Evolutionary conservation across 2,329 filamentous ascomycete genomes (phyloP).

Genomic region (Claviceps sorghi): DNA sequence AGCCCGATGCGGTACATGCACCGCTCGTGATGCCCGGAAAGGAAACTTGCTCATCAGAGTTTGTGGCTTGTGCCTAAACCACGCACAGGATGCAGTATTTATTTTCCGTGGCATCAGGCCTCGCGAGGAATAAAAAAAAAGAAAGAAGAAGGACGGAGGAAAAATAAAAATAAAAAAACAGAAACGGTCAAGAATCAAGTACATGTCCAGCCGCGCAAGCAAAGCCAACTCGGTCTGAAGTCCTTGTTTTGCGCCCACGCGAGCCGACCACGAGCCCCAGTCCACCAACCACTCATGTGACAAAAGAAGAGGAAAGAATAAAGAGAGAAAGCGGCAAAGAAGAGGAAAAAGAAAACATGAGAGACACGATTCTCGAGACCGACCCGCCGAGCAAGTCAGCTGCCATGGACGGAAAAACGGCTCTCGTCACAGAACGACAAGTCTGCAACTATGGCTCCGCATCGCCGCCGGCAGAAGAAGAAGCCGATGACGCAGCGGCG

Average conservation of each 20-base stretch:
- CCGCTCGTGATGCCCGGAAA: not conserved
- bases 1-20: too few relatives aligned
- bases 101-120: not conserved
- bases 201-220: not conserved
- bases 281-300: not conserved
- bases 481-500: not conserved
- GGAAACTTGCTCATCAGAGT: not conserved
- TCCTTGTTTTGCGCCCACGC: not conserved
- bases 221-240: not conserved
- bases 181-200: too few relatives aligned
- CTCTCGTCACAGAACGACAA: not conserved
- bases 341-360: too few relatives aligned
- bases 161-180: too few relatives aligned
- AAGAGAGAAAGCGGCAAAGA: too few relatives aligned
- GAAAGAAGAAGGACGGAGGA: too few relatives aligned
- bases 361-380: not conserved
- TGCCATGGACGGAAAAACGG: not conserved
- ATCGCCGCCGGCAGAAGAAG: not conserved
- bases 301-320: too few relatives aligned
- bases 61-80: not conserved
- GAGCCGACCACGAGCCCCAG: too few relatives aligned
- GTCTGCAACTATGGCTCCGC: not conserved
- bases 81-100: too few relatives aligned
- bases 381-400: not conserved
- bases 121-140: not conserved